These are phyloP conservation scores for Reticulomyxa filosa DNA, from an alignment of 78 protist species.

Conservation along the genomic window DNA sequence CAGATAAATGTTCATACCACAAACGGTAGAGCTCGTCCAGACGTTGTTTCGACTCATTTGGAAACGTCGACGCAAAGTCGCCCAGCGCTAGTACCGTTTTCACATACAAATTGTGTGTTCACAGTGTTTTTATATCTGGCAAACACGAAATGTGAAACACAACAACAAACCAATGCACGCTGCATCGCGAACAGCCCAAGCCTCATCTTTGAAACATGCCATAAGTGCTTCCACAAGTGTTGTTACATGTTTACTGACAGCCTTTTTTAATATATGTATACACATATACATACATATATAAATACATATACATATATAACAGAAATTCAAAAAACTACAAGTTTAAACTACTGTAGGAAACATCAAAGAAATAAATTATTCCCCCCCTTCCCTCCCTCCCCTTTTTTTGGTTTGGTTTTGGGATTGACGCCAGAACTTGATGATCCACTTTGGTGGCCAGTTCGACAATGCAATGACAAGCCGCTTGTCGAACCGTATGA, in stretches of 20 bases:
- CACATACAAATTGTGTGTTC: too few relatives aligned
- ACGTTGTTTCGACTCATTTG: neutral
- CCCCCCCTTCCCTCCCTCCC: too few relatives aligned
- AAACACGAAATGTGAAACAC: too few relatives aligned
- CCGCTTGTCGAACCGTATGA: conserved; percentile 35
- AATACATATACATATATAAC: too few relatives aligned
- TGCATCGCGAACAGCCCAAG: conserved; percentile 26
- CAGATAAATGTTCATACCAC: neutral
- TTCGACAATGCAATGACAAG: conserved; percentile 25
- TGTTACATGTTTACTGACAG: neutral
- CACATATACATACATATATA: too few relatives aligned
- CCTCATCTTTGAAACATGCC: conserved; percentile 3
- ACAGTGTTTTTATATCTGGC: too few relatives aligned
- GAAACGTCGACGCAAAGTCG: neutral
- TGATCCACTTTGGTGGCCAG: conserved; percentile 20
- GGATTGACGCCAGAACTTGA: too few relatives aligned
- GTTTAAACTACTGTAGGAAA: too few relatives aligned
- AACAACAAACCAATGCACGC: conserved; percentile 17
- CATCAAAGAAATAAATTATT: too few relatives aligned
- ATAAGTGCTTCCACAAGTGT: neutral
- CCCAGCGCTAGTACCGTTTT: too few relatives aligned
- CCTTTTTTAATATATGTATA: neutral
- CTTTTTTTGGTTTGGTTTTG: too few relatives aligned
- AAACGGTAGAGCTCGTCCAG: neutral
- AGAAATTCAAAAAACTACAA: too few relatives aligned